Evolutionary conservation across 1,139 yeast genomes (phyloP), one percentile per base, ranked within the genome.

Genomic region (Zygoascus sp.): DNA sequence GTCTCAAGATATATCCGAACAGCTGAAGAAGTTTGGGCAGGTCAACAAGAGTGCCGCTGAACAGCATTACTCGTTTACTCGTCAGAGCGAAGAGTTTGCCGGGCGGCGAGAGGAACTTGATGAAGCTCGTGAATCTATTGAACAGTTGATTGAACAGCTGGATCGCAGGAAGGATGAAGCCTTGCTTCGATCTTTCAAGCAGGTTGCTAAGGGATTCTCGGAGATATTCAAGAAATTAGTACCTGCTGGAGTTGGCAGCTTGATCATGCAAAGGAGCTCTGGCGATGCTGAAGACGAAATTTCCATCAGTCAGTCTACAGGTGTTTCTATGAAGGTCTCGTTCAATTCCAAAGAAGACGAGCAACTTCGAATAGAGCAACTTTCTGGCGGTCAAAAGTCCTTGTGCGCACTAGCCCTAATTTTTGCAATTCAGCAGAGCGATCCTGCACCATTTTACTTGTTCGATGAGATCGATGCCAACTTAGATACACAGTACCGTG

Each of bases 391-490:
- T 5, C 98, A 92, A 61, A 92, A 92, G 62, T 86, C 97, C 0
- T 70, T 92, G 16, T 90, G 97, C 72, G 97, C 98, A 1, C 80
- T 92, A 57, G 90, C 97, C 0, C 75, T 92, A 45, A 90, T 92
- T 53, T 75, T 92, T 52, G 97, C 98, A 3, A 88, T 92, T 53
- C 98, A 92, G 68, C 80, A 77, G 62, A 87, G 95, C 56, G 97
- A 92, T 58, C 97, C 97, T 8, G 97, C 97, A 2, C 97, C 98
- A 43, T 92, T 92, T 64, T 92, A 92, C 62, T 69, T 92, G 46
- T 89, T 92, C 66, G 98, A 92, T 65, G 98, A 92, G 70, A 84
- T 92, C 51, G 98, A 92, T 68, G 97, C 97, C 7, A 92, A 92
- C 56, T 73, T 92, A 52, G 99, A 92, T 67, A 80, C 95, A 2